Percentiles rank a stretch among this genome's conserved stretches.
Evolutionary conservation across 140 eudicot genomes (phyloP).

Genomic region (Stevia rebaudiana): DNA sequence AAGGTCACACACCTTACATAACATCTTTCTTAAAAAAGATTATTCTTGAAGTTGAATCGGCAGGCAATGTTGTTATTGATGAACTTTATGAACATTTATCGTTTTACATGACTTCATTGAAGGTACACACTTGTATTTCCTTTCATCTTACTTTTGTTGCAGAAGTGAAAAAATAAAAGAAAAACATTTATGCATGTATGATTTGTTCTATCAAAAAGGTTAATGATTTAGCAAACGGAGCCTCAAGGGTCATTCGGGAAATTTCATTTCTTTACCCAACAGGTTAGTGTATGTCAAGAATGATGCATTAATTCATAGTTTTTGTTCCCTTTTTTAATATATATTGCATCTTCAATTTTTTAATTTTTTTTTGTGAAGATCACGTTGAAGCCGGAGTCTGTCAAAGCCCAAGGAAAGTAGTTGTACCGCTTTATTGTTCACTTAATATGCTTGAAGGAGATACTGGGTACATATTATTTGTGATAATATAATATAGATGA

Average conservation of each 20-base stretch:
- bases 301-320: not conserved
- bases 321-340: not conserved
- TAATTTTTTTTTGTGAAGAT: conserved; percentile 38
- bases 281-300: conserved; percentile 36
- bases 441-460: conserved; percentile 97
- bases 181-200: not conserved
- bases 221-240: conserved; percentile 36
- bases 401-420: conserved; percentile 38
- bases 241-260: conserved; percentile 45
- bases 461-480: conserved; percentile 61
- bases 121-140: conserved; percentile 36
- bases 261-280: conserved; percentile 62
- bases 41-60: conserved; percentile 73
- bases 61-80: conserved; percentile 49
- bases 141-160: not conserved
- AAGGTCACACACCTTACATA: conserved; percentile 50
- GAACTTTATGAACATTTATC: conserved; percentile 70
- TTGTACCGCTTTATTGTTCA: conserved; percentile 61
- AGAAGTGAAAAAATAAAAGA: not conserved
- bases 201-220: conserved; percentile 39
- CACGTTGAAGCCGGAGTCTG: conserved; percentile 22
- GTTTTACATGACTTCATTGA: conserved; percentile 47
- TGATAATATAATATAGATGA: not conserved
- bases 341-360: conserved; percentile 5
- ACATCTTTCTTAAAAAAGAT: conserved; percentile 61